Conservation (phyloP, 495 filamentous ascomycete species). For the Achaetomiella virescens region DNA sequence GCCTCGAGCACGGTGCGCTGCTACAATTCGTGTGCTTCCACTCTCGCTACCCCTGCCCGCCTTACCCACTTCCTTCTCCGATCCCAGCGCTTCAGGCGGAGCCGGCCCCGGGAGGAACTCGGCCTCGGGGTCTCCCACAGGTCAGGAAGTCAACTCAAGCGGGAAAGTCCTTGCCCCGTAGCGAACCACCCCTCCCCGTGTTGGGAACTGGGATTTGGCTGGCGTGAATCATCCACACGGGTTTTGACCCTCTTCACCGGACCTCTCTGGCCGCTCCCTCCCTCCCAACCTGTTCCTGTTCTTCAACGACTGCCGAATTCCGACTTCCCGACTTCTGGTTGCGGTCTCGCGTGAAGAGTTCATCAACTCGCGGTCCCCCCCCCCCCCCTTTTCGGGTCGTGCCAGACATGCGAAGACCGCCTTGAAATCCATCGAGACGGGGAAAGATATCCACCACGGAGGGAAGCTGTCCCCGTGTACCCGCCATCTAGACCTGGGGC, state of each 20-base stretch:
- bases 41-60: neutral
- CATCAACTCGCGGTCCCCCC: neutral
- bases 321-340: neutral
- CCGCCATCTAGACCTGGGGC: neutral
- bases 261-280: conserved; percentile 1
- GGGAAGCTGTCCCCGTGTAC: neutral
- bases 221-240: conserved; percentile 5
- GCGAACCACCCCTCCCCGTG: conserved; percentile 14
- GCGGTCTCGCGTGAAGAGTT: neutral
- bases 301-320: conserved; percentile 4
- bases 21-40: neutral
- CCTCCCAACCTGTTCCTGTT: neutral
- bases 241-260: conserved; percentile 7
- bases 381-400: neutral
- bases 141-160: conserved; percentile 20
- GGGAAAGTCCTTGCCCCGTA: conserved; percentile 15
- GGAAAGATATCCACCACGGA: conserved; percentile 3
- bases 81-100: conserved; percentile 8
- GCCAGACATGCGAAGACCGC: neutral
- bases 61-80: neutral
- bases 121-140: neutral
- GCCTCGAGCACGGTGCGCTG: neutral
- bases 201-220: conserved; percentile 8
- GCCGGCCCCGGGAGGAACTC: conserved; percentile 2
- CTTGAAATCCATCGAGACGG: conserved; percentile 1